Evolutionary conservation across 2,329 filamentous ascomycete genomes (phyloP).

Genomic region (Capronia epimyces): DNA sequence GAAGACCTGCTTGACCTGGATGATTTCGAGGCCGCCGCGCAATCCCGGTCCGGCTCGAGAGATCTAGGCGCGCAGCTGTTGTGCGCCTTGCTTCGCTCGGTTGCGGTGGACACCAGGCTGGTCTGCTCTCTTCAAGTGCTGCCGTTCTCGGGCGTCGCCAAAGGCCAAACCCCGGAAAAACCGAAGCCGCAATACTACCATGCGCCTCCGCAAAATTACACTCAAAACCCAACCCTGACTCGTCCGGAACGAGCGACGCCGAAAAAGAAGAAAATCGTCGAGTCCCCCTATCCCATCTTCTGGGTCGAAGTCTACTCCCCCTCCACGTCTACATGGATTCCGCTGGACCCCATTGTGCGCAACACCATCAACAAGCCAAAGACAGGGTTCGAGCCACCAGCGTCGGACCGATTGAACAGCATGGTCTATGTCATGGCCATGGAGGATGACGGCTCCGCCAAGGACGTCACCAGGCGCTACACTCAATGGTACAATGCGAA

Average conservation of each 20-base stretch:
- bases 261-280: constrained; percentile 33
- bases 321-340: constrained; percentile 84
- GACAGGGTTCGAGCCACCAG: constrained; percentile 70
- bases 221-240: constrained; percentile 1
- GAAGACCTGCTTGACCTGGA: constrained; percentile 64
- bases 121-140: constrained; percentile 87
- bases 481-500: constrained; percentile 85
- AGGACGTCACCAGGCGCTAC: constrained; percentile 84
- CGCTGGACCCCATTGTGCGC: constrained; percentile 79
- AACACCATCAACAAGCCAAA: constrained; percentile 68
- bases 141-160: constrained; percentile 54
- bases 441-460: constrained; percentile 68
- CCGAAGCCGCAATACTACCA: constrained; percentile 35
- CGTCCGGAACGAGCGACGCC: not conserved
- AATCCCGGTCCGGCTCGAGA: constrained; percentile 68
- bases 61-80: constrained; percentile 88
- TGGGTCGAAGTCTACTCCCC: constrained; percentile 91
- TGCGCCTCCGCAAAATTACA: constrained; percentile 25
- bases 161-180: constrained; percentile 42
- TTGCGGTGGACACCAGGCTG: constrained; percentile 73
- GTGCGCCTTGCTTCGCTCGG: constrained; percentile 76
- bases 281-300: constrained; percentile 76
- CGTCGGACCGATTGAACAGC: constrained; percentile 67
- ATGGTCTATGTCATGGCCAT: constrained; percentile 83
- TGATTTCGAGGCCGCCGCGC: constrained; percentile 69